These are phyloP conservation scores for Apiospora marii DNA, from an alignment of 2,329 filamentous ascomycete species.

Conservation along the genomic window DNA sequence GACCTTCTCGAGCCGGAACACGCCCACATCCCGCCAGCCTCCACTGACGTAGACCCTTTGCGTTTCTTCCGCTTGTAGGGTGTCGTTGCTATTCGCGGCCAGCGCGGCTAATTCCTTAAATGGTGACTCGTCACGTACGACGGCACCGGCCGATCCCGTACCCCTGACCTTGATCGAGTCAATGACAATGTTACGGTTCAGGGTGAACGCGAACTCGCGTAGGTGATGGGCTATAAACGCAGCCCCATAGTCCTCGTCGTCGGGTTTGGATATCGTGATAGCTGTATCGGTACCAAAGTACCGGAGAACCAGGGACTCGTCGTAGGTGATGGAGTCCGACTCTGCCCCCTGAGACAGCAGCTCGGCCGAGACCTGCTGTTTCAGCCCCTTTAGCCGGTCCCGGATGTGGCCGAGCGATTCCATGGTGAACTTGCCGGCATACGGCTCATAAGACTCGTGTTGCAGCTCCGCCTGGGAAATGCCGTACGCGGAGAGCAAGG, in stretches of 20 bases:
- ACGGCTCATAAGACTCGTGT: slow-evolving; percentile 29
- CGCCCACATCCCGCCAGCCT: slow-evolving; percentile 36
- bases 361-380: slow-evolving; percentile 47
- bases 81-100: slow-evolving; percentile 19
- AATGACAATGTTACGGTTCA: slow-evolving; percentile 47
- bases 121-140: slow-evolving; percentile 29
- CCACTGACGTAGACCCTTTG: slow-evolving; percentile 42
- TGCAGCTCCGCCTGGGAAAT: slow-evolving; percentile 33
- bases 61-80: slow-evolving; percentile 23
- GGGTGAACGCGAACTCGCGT: slow-evolving; percentile 51
- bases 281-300: slow-evolving; percentile 59
- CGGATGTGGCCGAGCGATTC: slow-evolving; percentile 25
- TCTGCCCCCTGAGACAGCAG: slow-evolving; percentile 34
- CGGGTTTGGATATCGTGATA: slow-evolving; percentile 52
- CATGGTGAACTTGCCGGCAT: slow-evolving; percentile 27
- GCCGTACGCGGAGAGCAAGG: slow-evolving; percentile 46
- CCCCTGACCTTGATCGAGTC: slow-evolving; percentile 48
- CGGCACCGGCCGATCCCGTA: slow-evolving; percentile 35
- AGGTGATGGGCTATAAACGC: slow-evolving; percentile 48
- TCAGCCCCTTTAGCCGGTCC: slow-evolving; percentile 23
- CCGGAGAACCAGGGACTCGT: slow-evolving; percentile 53
- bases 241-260: slow-evolving; percentile 44
- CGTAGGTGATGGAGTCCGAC: slow-evolving; percentile 27
- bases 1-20: slow-evolving; percentile 40
- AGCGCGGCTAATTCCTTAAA: slow-evolving; percentile 29